Base-by-base conservation (phyloP, 192 early-diverging fungal species). In the Coemansia sp. region DNA sequence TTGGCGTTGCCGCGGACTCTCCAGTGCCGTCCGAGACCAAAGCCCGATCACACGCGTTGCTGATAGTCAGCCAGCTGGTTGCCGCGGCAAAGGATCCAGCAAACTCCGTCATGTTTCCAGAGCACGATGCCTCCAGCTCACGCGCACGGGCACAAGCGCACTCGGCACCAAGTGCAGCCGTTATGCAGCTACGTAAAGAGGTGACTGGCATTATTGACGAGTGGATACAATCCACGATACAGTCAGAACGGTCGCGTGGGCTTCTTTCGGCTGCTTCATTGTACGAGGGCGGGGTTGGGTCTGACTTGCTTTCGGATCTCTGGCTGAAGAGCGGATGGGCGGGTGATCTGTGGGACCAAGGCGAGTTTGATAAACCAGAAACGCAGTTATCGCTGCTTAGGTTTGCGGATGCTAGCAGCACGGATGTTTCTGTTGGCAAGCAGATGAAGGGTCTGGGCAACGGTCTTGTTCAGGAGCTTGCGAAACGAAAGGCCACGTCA, bases 301-400 rank as follows among this genome's bases (percentile, higher is more conserved):
- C 74, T 14, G 70, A 72, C 5, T 19, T 89, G n/a, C 86, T 86
- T 9, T 76, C 79, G 0, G 69, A 71, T 3, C 84, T 95, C 22
- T 84, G 95, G 61, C 67, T 69, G 38, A 83, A 85, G 17, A 76
- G 84, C 25, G 90, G 89, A 0, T 73, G 93, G 6, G 67, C 93
- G 12, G 90, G 85, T 37, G 90, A 92, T 20, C 84, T 95, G 39
- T 86, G 93, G 84, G 94, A 95, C 64, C 84, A 85, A 50, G 79
- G 92, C 48, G 94, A 95, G 59, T 87, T 90, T 66, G 94, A 95
- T 67, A 71, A 72, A 9, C 81, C 70, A 17, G 74, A 79, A 10
- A 86, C 91, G 7, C 92, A 95, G 71, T 74, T 90, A 20, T 86
- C 89, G 2, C 72, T 90, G 16, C 54, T 81, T 62, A 22, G 37